Base-by-base conservation (phyloP, 495 filamentous ascomycete genomes). In the Ascodesmis nigricans region DNA sequence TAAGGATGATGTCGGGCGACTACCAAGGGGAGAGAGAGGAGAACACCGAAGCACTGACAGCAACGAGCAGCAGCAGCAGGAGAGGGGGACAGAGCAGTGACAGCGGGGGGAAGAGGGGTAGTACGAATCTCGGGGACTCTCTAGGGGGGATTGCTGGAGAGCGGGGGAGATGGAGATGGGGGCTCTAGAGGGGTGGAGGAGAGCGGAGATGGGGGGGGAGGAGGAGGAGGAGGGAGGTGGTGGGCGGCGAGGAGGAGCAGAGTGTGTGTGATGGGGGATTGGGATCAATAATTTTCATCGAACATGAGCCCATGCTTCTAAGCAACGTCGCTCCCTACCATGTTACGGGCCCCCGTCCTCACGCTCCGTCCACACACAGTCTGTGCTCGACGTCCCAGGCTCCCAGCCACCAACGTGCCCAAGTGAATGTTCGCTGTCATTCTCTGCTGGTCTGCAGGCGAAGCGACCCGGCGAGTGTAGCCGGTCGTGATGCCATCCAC, bases 161-260 rank as follows among this genome's bases (percentile, higher is more conserved):
- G 16, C 28, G 26, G 15, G 14, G n/a, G 7, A 33, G 29, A 21
- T n/a, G 7, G 36, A 16, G 27, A 25, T 24, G 21, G 17, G 26
- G 29, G 10, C 17, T 15, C 21, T 20, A 23, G 16, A 20, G 30
- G n/a, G 18, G 10, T n/a, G 23, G 23, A 18, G 23, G 35, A 21
- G 18, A 35, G 18, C 9, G 14, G 13, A 25, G 14, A 26, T 11
- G 23, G 21, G 20, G 31, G 18, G 28, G 27, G n/a, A 40, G 22
- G 16, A 29, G 23, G 31, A 36, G 39, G 23, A 29, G 25, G 31
- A 15, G 40, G 32, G 56, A 59, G 44, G 58, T 58, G 47, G 61
- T 56, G 55, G 57, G 55, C 53, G 61, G 58, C 57, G 36, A 37
- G 36, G 34, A 33, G 31, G 35, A 35, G 27, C 35, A 31, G 24